These are phyloP conservation scores for Escallonia herrerae DNA, from an alignment of 129 eudicot genomes.

Conservation along the genomic window DNA sequence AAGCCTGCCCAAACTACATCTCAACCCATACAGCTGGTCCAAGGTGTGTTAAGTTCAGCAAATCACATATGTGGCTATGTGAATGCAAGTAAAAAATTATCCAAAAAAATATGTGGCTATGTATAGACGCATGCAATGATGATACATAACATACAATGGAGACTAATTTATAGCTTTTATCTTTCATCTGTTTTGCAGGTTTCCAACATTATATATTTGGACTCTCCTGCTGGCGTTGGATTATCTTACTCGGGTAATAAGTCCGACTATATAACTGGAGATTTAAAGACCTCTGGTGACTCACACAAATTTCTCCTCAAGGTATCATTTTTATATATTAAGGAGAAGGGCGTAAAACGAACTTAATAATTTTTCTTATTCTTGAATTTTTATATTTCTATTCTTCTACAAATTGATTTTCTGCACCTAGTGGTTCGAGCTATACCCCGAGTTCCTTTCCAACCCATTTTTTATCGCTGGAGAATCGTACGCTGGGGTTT, in stretches of 20 bases:
- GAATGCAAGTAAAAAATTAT: no score
- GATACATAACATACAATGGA: no score
- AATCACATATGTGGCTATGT: background rate
- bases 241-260: slow-evolving; percentile 62
- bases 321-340: slow-evolving; percentile 26
- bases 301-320: slow-evolving; percentile 85
- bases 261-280: slow-evolving; percentile 68
- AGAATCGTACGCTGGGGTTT: slow-evolving; percentile 95
- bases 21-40: slow-evolving; percentile 86
- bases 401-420: slow-evolving; percentile 1
- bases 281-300: slow-evolving; percentile 70
- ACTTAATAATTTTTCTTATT: background rate
- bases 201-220: slow-evolving; percentile 75
- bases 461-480: slow-evolving; percentile 85
- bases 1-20: slow-evolving; percentile 70
- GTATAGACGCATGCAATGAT: no score
- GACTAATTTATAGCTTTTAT: no score
- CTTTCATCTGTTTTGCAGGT: slow-evolving; percentile 32
- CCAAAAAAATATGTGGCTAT: no score
- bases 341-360: background rate
- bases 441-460: slow-evolving; percentile 69
- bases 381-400: background rate
- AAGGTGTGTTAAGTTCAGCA: slow-evolving; percentile 36
- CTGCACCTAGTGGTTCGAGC: slow-evolving; percentile 80
- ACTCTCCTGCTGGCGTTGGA: slow-evolving; percentile 98